Conservation (phyloP, 1,284 basidiomycete species). For the Coniferiporia sulphurascens region DNA sequence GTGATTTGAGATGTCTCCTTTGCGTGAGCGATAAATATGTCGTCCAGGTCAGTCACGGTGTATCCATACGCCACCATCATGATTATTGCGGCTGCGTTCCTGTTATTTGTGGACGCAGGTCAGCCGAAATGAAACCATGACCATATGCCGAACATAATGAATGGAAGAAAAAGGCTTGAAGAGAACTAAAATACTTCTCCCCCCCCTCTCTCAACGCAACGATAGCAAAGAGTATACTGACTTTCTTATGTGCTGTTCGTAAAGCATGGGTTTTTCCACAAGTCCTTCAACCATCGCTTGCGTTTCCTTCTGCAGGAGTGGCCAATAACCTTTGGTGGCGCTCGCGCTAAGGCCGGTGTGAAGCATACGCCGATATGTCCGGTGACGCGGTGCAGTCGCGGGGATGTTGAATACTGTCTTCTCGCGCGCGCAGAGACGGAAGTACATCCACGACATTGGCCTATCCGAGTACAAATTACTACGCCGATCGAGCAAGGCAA, state of each 20-base stretch:
- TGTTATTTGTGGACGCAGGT: conserved; percentile 16
- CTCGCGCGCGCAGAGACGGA: conserved; percentile 11
- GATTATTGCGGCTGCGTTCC: conserved; percentile 37
- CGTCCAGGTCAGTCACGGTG: conserved; percentile 33
- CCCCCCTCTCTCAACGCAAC: background rate
- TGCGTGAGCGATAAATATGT: conserved; percentile 37
- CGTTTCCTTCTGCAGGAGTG: conserved; percentile 7
- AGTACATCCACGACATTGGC: conserved; percentile 12
- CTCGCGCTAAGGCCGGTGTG: background rate
- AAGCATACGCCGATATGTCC: conserved; percentile 16
- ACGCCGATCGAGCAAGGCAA: conserved; percentile 18
- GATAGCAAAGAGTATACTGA: background rate
- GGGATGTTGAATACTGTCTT: conserved; percentile 17
- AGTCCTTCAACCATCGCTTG: conserved; percentile 5
- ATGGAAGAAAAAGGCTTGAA: background rate
- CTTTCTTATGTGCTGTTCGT: conserved; percentile 14
- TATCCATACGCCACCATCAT: conserved; percentile 44
- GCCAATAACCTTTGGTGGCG: conserved; percentile 5
- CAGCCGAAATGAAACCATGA: background rate
- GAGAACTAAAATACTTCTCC: background rate
- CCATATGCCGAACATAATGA: background rate
- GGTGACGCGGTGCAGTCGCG: background rate
- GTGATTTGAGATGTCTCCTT: conserved; percentile 39
- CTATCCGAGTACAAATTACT: conserved; percentile 18
- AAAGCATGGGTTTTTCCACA: background rate